Percentiles rank a stretch among this genome's conserved stretches.
These are phyloP conservation scores for Thermothelomyces thermophilus DNA, from an alignment of 2,329 filamentous ascomycete genomes.

Conservation along the genomic window DNA sequence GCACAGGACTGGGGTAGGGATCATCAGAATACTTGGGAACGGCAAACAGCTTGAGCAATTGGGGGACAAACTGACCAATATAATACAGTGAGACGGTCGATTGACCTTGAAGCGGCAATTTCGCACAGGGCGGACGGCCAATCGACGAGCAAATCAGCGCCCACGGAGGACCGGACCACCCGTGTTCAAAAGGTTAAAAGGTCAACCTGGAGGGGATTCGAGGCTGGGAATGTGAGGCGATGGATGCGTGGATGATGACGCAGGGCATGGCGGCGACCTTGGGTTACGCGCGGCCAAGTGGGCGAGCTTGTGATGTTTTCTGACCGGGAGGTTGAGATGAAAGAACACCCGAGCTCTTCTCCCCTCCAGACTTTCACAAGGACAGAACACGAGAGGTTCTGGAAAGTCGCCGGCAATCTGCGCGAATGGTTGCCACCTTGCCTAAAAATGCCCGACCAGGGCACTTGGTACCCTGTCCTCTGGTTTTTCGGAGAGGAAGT, in stretches of 20 bases:
- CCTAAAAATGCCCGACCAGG: conserved; percentile 2
- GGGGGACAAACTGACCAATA: conserved; percentile 38
- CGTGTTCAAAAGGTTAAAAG: conserved; percentile 22
- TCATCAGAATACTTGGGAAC: conserved; percentile 17
- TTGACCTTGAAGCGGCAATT: conserved; percentile 27
- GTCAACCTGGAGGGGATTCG: conserved; percentile 20
- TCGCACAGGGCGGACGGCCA: conserved; percentile 20
- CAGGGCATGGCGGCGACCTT: conserved; percentile 26
- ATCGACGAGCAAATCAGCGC: conserved; percentile 21
- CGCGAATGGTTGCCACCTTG: too few species aligned
- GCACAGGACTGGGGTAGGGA: conserved; percentile 15
- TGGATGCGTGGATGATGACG: conserved; percentile 16
- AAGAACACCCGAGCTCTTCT: neutral
- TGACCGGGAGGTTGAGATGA: conserved; percentile 9
- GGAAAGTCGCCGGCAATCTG: conserved; percentile 10
- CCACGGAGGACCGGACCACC: conserved; percentile 19
- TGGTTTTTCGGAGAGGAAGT: neutral
- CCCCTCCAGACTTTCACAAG: conserved; percentile 11
- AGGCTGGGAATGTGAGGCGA: conserved; percentile 23
- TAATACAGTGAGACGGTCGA: conserved; percentile 32
- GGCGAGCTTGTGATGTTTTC: conserved; percentile 4
- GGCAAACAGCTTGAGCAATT: conserved; percentile 21
- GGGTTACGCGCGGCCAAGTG: conserved; percentile 5
- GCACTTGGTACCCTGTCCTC: conserved; percentile 12
- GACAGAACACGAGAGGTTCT: conserved; percentile 8